phyloP scores from a whole-genome alignment of 108 stramenopile genomes.

The Epithemia pelagica region DNA sequence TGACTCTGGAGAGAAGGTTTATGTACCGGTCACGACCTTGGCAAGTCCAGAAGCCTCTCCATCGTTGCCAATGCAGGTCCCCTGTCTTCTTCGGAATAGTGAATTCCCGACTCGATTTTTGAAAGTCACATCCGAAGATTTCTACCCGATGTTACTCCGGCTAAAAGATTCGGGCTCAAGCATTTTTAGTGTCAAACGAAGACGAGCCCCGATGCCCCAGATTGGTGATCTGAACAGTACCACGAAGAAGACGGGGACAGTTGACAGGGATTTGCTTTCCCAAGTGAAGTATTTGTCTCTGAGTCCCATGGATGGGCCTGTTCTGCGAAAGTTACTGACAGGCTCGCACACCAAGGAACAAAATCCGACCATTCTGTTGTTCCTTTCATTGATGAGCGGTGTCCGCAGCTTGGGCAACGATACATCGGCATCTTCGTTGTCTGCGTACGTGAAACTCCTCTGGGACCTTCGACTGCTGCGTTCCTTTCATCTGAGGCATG shows the following conservation, averaged over 20 bases:
- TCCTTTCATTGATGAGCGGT: not conserved
- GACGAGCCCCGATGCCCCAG: not conserved
- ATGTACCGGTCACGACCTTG: constrained; percentile 49
- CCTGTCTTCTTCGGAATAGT: constrained; percentile 3
- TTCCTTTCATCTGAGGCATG: not conserved
- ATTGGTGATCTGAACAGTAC: not conserved
- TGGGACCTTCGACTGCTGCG: not conserved
- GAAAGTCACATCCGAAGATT: not conserved
- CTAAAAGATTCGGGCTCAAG: not conserved
- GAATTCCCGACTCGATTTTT: not conserved
- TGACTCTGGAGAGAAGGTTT: constrained; percentile 71
- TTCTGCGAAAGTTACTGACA: not conserved
- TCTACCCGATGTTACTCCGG: constrained; percentile 3
- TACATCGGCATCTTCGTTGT: not conserved
- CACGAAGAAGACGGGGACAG: not conserved
- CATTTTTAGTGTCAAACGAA: not conserved
- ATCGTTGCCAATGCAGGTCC: not conserved
- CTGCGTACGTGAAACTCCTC: not conserved
- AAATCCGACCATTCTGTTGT: not conserved
- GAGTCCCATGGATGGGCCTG: not conserved
- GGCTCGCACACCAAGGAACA: not conserved
- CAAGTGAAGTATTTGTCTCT: not conserved
- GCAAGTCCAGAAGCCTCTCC: not conserved
- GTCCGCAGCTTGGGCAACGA: not conserved
- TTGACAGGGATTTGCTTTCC: not conserved